Evolutionary conservation across 768 basidiomycete species (phyloP), one percentile per base, ranked within the genome.

Genomic region (Suillus lakei): DNA sequence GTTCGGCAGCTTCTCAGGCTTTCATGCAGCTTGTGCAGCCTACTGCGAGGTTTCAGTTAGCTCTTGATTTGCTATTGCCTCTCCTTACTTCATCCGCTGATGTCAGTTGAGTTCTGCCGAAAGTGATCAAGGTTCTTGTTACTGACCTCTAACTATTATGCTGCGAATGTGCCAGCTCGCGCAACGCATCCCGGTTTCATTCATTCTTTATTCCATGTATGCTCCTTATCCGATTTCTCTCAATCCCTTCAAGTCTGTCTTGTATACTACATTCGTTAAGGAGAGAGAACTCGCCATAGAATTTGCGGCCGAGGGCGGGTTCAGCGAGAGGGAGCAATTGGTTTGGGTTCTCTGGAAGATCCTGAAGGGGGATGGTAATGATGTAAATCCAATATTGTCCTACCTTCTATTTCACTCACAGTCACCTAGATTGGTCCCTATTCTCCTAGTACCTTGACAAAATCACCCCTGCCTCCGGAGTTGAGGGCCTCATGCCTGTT

Each of bases 331-430:
- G 73, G 91, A 93, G 72, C 92, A 92, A 71, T 79, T 93, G 58
- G 90, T 93, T 44, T 93, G 92, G 91, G 92, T 93, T 51, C 80
- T 93, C 66, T 93, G 91, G 91, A 93, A 93, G 78, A 91, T 93
- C 64, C 79, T 93, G 62, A 91, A 87, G 74, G 92, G 92, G 61
- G 91, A 93, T 73, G 92, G 92, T 23, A 88, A 87, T 66, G 91
- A 93, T 81, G 92, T 92, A 67, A 69, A 39, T 64, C 43, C 26
- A n/a, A 28, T 62, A 54, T 60, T 15, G 4, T 21, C 56, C 15
- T 16, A 62, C 59, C 55, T 21, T 67, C 44, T 1, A 32, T 28
- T 3, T 21, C 5, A 38, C 66, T 72, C 32, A 74, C 63, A 32
- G 36, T 36, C 7, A 36, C n/a, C 48, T 64, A 93, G 92, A 91